Evolutionary conservation across 257 asterid genomes (phyloP), one percentile per base, ranked within the genome.

Genomic region (Hygrophila difformis): DNA sequence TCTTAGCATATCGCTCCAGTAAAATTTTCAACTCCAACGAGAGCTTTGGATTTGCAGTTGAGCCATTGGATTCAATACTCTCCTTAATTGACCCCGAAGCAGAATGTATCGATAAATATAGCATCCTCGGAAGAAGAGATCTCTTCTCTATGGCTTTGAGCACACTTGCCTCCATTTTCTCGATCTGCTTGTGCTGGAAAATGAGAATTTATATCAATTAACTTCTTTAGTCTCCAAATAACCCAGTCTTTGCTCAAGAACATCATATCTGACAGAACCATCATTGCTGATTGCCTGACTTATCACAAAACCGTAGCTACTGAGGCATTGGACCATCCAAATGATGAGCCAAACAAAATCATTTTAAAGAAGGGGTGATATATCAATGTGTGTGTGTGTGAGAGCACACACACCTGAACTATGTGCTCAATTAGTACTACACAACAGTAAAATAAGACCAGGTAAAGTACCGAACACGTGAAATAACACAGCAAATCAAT

Each of bases 111-210:
- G 99, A 86, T 55, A 91, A 70, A 73, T 80, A 76, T 53, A 91
- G 69, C 84, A 86, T 69, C 59, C 95, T 72, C 5, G 97, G 99
- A 56, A 91, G 68, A 61, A 91, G 89, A 62, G 95, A 82, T 53
- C 97, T 78, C 85, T 86, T 91, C 60, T 82, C 89, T 18, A 91
- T 49, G 38, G 69, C 67, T 64, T 64, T 80, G 42, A 76, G 34
- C 40, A 54, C 58, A 64, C 53, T 79, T 29, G 44, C 71, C 64
- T 86, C 82, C 16, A 76, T 54, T 42, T 64, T 64, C 63, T 79
- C 71, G 55, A 77, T 73, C 72, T 78, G 82, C 57, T 64, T 59
- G 55, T 53, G 62, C 81, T 68, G 68, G 70, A 56, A 48, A 49
- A 41, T 49, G 23, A 58, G 50, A 21, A 31, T 47, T 17, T 23